Evolutionary conservation across 768 basidiomycete genomes (phyloP).

Genomic region (Tylopilus subfusipes): DNA sequence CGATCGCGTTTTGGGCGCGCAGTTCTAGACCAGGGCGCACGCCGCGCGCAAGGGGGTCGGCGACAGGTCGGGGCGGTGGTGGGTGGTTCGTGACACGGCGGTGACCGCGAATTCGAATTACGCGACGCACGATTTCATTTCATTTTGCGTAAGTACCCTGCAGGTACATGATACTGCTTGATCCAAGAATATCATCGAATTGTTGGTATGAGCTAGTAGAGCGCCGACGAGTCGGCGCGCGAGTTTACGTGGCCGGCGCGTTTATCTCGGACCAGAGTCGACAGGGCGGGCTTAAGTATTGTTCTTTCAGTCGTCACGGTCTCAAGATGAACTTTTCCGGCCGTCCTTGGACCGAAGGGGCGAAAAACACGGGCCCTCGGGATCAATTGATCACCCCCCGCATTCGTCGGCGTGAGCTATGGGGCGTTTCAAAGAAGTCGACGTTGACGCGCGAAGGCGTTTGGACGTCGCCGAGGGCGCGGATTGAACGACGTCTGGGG

Average conservation of each 20-base stretch:
- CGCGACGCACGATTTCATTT: too few relatives aligned
- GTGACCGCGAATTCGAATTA: background rate
- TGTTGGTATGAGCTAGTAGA: background rate
- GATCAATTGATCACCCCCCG: too few relatives aligned
- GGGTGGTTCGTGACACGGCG: background rate
- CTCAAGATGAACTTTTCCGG: too few relatives aligned
- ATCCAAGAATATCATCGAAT: background rate
- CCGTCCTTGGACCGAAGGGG: background rate
- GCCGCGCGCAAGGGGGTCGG: background rate
- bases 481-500: too few relatives aligned
- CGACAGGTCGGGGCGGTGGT: background rate
- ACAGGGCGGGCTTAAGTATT: too few relatives aligned
- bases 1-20: background rate
- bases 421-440: background rate
- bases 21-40: background rate
- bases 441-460: background rate
- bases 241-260: background rate
- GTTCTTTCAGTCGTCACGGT: too few relatives aligned
- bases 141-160: too few relatives aligned
- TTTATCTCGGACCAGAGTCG: too few relatives aligned
- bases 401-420: background rate
- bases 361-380: background rate
- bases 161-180: too few relatives aligned
- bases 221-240: background rate
- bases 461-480: background rate